Percentiles rank a stretch among this genome's conserved stretches.
Conservation (phyloP, 441 rosid genomes). For the Pelargonium myrrhifolium region DNA sequence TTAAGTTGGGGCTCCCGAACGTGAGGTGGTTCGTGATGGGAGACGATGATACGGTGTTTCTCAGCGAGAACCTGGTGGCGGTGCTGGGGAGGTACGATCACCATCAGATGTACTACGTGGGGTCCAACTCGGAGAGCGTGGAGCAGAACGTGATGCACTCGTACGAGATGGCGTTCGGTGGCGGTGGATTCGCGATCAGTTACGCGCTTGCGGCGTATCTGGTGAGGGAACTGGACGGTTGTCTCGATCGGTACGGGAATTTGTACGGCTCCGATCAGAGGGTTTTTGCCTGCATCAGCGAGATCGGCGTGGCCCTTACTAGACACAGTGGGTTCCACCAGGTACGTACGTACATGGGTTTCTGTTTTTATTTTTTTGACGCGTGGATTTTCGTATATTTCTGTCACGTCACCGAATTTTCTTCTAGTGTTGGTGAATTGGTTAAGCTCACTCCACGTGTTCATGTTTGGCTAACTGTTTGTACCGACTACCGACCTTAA, state of each 20-base stretch:
- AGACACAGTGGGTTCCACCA: slow-evolving; percentile 70
- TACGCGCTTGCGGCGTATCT: slow-evolving; percentile 51
- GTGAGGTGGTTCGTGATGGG: slow-evolving; percentile 94
- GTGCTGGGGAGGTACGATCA: slow-evolving; percentile 59
- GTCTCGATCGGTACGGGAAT: slow-evolving; percentile 51
- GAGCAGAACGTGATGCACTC: slow-evolving; percentile 64
- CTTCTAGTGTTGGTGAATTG: too few species aligned
- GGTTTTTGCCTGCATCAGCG: slow-evolving; percentile 59
- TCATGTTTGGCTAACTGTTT: too few species aligned
- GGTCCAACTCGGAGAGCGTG: slow-evolving; percentile 70
- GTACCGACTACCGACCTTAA: too few species aligned
- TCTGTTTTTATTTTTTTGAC: not conserved
- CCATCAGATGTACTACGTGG: slow-evolving; percentile 68
- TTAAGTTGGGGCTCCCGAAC: slow-evolving; percentile 26
- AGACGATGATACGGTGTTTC: slow-evolving; percentile 75
- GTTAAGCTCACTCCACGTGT: too few species aligned
- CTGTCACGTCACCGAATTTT: too few species aligned
- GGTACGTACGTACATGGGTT: slow-evolving; percentile 31
- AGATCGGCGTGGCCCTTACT: slow-evolving; percentile 67
- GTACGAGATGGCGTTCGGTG: slow-evolving; percentile 80
- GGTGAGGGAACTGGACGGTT: slow-evolving; percentile 49
- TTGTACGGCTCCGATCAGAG: slow-evolving; percentile 89
- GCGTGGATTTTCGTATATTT: not conserved
- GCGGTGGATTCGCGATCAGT: slow-evolving; percentile 77
- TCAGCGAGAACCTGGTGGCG: slow-evolving; percentile 46